A percentile compares a stretch with the other conserved stretches of the same genome.
Evolutionary conservation across 176 grass and related monocot genomes (phyloP).

Genomic region (Thinopyrum elongatum): DNA sequence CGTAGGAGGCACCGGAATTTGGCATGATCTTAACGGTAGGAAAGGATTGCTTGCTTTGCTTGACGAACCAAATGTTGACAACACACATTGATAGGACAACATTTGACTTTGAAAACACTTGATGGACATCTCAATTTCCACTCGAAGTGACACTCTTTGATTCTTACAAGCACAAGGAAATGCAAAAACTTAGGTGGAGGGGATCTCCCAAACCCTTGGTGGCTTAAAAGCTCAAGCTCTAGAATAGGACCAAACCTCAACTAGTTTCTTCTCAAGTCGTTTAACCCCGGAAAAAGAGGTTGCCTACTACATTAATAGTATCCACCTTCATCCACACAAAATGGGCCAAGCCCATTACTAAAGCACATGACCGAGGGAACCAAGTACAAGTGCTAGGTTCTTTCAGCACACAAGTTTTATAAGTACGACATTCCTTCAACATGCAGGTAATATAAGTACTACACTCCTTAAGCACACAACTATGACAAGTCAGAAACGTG

Average conservation of each 20-base stretch:
- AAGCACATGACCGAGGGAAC: background rate
- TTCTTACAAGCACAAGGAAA: background rate
- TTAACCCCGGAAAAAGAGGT: background rate
- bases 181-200: background rate
- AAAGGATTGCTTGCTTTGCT: background rate
- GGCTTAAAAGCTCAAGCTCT: background rate
- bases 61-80: background rate
- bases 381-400: too few relatives aligned
- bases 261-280: background rate
- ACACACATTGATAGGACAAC: background rate
- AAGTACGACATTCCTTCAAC: too few relatives aligned
- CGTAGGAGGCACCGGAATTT: background rate
- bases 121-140: background rate
- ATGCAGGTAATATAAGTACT: too few relatives aligned
- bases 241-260: background rate
- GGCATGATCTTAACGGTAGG: background rate
- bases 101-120: background rate
- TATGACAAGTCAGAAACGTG: too few relatives aligned
- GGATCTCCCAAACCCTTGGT: background rate
- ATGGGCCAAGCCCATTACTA: background rate
- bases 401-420: too few relatives aligned
- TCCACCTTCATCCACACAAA: background rate
- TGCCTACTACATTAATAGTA: background rate
- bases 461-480: too few relatives aligned
- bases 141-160: background rate